Evolutionary conservation across 2,329 filamentous ascomycete species (phyloP), one percentile per base, ranked within the genome.

Genomic region (Cercospora canescens): DNA sequence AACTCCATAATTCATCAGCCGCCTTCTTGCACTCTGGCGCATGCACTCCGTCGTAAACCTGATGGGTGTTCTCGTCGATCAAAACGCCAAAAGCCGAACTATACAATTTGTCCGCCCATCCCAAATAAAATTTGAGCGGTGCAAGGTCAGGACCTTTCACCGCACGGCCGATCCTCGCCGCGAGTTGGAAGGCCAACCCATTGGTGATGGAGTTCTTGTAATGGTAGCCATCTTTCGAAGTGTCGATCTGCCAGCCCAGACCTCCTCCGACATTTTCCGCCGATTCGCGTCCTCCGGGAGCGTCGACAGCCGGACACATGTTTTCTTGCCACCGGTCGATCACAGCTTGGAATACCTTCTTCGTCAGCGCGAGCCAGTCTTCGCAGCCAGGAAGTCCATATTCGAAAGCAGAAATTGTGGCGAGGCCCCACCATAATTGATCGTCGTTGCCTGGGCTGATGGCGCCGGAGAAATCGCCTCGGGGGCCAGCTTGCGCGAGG

Each of bases 191-290:
- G 75, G 94, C 87, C 16, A 89, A 89, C 48, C 91, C 92, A 76
- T 95, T 96, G 68, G 89, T 89, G 73, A 94, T 88, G n/a, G 89
- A 85, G 80, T 94, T 94, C 79, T 94, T 95, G 85, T 96, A 95
- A 73, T 87, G 84, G 76, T 93, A 89, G 11, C 92, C 92, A 66
- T 88, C 88, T 75, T 94, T 94, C 71, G 85, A 86, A 1, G 85
- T 80, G 76, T 89, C 93, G 71, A 96, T 93, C 81, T 96, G 92
- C 93, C 93, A 96, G 69, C 90, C 87, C 68, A 96, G n/a, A n/a
- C n/a, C n/a, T n/a, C n/a, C n/a, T n/a, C n/a, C n/a, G n/a, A n/a
- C n/a, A n/a, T n/a, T n/a, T n/a, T n/a, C n/a, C n/a, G n/a, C n/a
- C n/a, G n/a, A n/a, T n/a, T n/a, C n/a, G n/a, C n/a, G 79, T 12